Conservation (phyloP, 148 eudicot genomes). For the Fagopyrum esculentum region DNA sequence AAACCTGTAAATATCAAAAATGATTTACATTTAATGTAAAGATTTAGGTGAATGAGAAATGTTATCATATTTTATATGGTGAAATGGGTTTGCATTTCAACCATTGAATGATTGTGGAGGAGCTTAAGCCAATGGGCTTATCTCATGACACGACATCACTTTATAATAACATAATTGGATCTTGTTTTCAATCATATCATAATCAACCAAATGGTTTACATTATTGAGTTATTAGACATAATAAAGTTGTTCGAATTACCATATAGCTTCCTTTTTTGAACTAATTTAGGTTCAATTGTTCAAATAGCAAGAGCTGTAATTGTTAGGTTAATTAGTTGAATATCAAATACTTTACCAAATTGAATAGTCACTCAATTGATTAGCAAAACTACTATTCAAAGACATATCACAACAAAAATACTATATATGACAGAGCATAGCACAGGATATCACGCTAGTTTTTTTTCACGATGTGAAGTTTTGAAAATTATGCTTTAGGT, state of each 20-base stretch:
- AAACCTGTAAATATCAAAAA: conserved; percentile 38
- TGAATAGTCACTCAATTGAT: not conserved
- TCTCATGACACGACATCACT: conserved; percentile 9
- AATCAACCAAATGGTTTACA: not conserved
- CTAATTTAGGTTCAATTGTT: not conserved
- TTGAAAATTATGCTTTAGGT: not conserved
- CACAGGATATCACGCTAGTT: not conserved
- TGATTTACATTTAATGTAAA: no score
- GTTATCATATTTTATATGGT: not conserved
- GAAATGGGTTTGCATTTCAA: not conserved
- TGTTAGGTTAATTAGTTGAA: conserved; percentile 1
- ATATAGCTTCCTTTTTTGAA: no score
- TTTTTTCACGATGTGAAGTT: not conserved
- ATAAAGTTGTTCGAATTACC: not conserved
- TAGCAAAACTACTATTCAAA: not conserved
- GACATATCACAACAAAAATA: not conserved
- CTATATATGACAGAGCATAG: not conserved
- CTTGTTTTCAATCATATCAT: not conserved
- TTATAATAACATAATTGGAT: not conserved
- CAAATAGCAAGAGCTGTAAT: not conserved
- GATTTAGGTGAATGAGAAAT: not conserved
- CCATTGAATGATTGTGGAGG: not conserved
- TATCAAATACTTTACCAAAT: not conserved
- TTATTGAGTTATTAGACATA: not conserved
- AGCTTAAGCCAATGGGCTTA: not conserved